Base-by-base conservation (phyloP, 306 rosid genomes). In the Vigna hirtella region DNA sequence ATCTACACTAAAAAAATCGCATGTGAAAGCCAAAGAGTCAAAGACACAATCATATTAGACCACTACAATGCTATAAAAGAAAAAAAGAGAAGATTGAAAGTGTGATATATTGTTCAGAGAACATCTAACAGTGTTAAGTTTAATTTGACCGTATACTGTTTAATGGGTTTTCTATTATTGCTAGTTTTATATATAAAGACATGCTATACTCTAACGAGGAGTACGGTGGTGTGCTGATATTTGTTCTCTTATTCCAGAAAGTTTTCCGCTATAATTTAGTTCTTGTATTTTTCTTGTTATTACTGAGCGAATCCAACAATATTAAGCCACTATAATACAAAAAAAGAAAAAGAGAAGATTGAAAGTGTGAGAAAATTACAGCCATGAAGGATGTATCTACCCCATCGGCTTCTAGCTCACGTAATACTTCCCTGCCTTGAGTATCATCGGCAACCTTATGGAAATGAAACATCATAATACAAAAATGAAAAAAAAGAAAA, bases 391-490 rank as follows among this genome's bases (percentile, higher is more conserved):
- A 86, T 49, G 98, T 93, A 83, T 91, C 93, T 13, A 93, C 79
- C 7, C 91, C 96, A 16, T 93, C 98, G 51, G 73, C 77, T 68
- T 90, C 79, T n/a, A 93, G 90, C 83, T 84, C 97, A 7, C 82
- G 89, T 61, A 93, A 50, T 84, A 88, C 78, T 16, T 76, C 48
- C 83, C 57, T 90, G 59, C 98, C 98, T 83, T 87, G 97, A 45
- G 88, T 65, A 84, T 93, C 98, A 80, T 86, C 83, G 7, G 98
- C 92, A 73, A 91, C 79, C 96, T 92, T 72, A 61, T 10, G n/a
- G 18, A 68, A 52, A 30, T 47, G 48, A 56, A 79, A 56, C 22
- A 65, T 0, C 30, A 66, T 17, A 14, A 66, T 5, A 42, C 17
- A 42, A 40, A 0, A 10, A 4, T 17, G 28, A 1, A n/a, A 22